Percentiles rank a stretch among this genome's conserved stretches.
phyloP scores from a whole-genome alignment of 306 rosid species.

The Amphicarpaea edgeworthii region DNA sequence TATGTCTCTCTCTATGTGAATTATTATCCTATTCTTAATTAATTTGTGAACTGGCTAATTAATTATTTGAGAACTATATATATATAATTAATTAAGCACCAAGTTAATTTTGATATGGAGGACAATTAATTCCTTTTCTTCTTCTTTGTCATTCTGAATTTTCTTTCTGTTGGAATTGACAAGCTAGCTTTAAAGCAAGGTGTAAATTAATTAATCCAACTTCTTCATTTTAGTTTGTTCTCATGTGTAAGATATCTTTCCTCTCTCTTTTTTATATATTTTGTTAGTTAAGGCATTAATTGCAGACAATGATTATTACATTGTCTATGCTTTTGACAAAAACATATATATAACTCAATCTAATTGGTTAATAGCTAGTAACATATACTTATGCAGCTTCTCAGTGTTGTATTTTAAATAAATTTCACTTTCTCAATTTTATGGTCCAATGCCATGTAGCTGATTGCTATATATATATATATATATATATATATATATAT shows the following conservation, averaged over 20 bases:
- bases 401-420: constrained; percentile 6
- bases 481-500: no score
- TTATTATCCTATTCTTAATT: constrained; percentile 28
- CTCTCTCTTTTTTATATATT: constrained; percentile 1
- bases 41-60: constrained; percentile 36
- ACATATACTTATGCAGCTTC: background rate
- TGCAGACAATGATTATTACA: background rate
- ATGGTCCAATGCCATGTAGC: no score
- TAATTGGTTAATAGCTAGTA: background rate
- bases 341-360: constrained; percentile 20
- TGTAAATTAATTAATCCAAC: background rate
- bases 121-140: constrained; percentile 27
- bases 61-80: constrained; percentile 45
- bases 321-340: background rate
- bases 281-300: constrained; percentile 18
- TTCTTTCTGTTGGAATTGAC: constrained; percentile 1
- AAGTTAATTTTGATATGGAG: constrained; percentile 46
- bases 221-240: constrained; percentile 4
- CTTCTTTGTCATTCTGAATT: background rate
- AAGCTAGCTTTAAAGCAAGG: background rate
- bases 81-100: constrained; percentile 24
- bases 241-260: background rate
- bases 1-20: constrained; percentile 8
- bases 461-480: no score
- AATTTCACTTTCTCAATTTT: no score